Conservation (phyloP, 129 eudicot genomes). For the Flaveria ramosissima region DNA sequence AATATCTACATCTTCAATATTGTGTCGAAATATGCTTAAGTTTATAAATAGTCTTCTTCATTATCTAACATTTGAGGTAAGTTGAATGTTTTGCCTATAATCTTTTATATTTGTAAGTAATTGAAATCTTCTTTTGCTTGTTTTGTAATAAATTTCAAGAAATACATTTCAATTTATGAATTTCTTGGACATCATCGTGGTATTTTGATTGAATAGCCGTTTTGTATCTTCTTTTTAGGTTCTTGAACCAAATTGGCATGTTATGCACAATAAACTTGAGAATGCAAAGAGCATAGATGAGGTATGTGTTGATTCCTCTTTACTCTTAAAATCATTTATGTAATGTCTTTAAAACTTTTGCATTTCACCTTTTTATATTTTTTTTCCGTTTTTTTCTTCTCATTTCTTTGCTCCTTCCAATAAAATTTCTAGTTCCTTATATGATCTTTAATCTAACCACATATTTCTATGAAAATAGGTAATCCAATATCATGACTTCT, state of each 20-base stretch:
- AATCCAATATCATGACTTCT: slow-evolving; percentile 88
- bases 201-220: no score
- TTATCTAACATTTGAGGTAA: slow-evolving; percentile 96
- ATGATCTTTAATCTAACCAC: not conserved
- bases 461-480: slow-evolving; percentile 54
- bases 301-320: slow-evolving; percentile 44
- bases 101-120: slow-evolving; percentile 3
- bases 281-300: slow-evolving; percentile 97
- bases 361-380: not conserved
- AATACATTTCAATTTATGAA: slow-evolving; percentile 5
- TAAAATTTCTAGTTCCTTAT: not conserved
- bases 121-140: slow-evolving; percentile 1
- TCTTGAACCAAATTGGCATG: slow-evolving; percentile 99
- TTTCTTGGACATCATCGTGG: not conserved
- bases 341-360: not conserved
- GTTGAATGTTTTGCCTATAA: slow-evolving; percentile 7
- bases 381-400: not conserved
- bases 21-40: slow-evolving; percentile 90
- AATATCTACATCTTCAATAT: slow-evolving; percentile 81
- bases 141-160: slow-evolving; percentile 10
- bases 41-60: slow-evolving; percentile 93
- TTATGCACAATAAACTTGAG: slow-evolving; percentile 88
- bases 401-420: not conserved
- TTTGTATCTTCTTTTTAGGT: slow-evolving; percentile 52
- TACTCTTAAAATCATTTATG: slow-evolving; percentile 6